phyloP scores from a whole-genome alignment of 805 yeast species.

The Ascoidea rubescens region DNA sequence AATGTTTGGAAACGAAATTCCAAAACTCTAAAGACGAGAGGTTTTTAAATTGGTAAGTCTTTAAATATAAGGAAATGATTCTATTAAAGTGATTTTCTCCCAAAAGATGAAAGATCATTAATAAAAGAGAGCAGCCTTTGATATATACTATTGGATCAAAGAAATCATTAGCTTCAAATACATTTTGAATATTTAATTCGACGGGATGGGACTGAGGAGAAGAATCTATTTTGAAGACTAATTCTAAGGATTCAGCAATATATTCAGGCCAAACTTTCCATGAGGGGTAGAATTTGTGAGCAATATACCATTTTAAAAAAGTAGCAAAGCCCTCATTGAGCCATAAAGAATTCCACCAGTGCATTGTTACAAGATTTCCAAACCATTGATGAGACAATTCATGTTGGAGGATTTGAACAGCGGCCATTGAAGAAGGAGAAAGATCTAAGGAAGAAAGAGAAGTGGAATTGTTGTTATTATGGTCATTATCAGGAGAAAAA shows the following conservation, averaged over 20 bases:
- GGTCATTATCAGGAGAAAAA: neutral
- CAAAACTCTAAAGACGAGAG: constrained; percentile 67
- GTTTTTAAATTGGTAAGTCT: constrained; percentile 48
- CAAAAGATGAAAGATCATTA: constrained; percentile 61
- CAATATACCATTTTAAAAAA: constrained; percentile 64
- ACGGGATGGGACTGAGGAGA: constrained; percentile 34
- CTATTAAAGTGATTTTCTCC: constrained; percentile 56
- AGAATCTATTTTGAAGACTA: constrained; percentile 37
- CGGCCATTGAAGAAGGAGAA: constrained; percentile 53
- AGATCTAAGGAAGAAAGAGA: constrained; percentile 40
- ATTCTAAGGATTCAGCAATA: constrained; percentile 33
- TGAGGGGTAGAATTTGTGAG: constrained; percentile 58
- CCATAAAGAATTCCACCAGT: constrained; percentile 92
- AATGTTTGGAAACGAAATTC: constrained; percentile 46
- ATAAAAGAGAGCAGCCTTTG: constrained; percentile 67
- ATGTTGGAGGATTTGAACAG: constrained; percentile 64
- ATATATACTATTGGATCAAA: constrained; percentile 73
- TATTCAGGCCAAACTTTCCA: constrained; percentile 63
- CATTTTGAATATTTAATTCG: constrained; percentile 65
- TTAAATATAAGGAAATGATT: constrained; percentile 61
- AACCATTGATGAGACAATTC: constrained; percentile 90
- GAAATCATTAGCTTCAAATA: constrained; percentile 69
- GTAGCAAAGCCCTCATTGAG: constrained; percentile 86
- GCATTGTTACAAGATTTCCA: constrained; percentile 81
- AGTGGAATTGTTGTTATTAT: constrained; percentile 31